Conservation (phyloP, 1,139 yeast species). For the Saccharomyces pastorianus region DNA sequence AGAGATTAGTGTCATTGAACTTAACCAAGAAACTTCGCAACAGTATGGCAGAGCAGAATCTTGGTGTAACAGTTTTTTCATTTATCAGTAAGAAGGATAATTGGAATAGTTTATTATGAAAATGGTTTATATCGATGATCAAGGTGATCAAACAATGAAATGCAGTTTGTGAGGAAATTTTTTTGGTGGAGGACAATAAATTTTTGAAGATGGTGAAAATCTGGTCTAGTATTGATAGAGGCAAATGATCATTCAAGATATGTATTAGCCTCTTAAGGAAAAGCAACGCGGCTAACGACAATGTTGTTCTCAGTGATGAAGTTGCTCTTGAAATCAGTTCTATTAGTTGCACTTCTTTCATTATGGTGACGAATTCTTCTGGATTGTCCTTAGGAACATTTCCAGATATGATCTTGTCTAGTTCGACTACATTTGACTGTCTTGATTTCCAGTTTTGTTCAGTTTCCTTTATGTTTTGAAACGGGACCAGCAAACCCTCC, state of each 20-base stretch:
- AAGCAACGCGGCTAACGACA: conserved; percentile 69
- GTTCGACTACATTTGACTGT: conserved; percentile 50
- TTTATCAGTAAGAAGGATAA: conserved; percentile 46
- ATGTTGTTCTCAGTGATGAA: conserved; percentile 72
- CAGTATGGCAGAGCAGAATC: conserved; percentile 66
- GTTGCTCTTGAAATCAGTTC: conserved; percentile 67
- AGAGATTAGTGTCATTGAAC: conserved; percentile 26
- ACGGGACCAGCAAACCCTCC: conserved; percentile 36
- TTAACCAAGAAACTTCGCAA: conserved; percentile 54
- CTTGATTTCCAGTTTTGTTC: conserved; percentile 80
- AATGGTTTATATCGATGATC: conserved; percentile 44
- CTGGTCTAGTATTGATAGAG: conserved; percentile 49
- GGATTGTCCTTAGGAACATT: conserved; percentile 39
- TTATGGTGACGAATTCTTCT: conserved; percentile 35
- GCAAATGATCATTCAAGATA: conserved; percentile 43
- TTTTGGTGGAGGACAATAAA: conserved; percentile 67
- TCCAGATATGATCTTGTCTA: conserved; percentile 59
- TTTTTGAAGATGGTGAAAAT: conserved; percentile 52
- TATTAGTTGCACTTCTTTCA: conserved; percentile 33
- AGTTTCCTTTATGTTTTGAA: conserved; percentile 68
- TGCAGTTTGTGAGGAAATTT: conserved; percentile 70
- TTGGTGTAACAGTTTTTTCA: conserved; percentile 66
- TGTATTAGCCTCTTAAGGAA: conserved; percentile 64
- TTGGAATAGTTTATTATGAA: conserved; percentile 45
- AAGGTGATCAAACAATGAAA: conserved; percentile 54